phyloP scores from a whole-genome alignment of 2,329 filamentous ascomycete genomes.

The Cytospora leucostoma region DNA sequence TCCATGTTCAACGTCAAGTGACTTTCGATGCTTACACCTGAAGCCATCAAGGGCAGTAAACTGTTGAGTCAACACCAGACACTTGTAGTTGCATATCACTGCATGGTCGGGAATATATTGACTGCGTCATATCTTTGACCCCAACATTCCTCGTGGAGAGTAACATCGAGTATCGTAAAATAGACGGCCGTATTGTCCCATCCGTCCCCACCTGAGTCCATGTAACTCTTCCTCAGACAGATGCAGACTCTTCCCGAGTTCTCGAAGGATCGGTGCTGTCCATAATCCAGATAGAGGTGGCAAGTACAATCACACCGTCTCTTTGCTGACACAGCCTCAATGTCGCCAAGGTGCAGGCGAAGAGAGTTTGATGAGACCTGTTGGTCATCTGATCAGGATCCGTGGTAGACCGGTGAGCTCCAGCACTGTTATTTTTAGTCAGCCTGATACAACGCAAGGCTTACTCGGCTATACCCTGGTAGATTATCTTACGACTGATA shows the following conservation, averaged over 20 bases:
- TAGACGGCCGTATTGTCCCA: slow-evolving; percentile 1
- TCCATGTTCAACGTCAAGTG: not conserved
- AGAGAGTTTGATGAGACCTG: not conserved
- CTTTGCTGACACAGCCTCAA: not conserved
- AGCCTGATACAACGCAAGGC: slow-evolving; percentile 22
- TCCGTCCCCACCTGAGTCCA: slow-evolving; percentile 10
- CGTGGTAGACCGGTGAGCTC: slow-evolving; percentile 18
- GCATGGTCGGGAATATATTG: not conserved
- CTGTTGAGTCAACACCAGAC: not conserved
- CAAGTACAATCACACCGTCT: slow-evolving; percentile 11
- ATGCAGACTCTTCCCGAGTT: not conserved
- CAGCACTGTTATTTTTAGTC: slow-evolving; percentile 3
- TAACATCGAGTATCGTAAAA: not conserved
- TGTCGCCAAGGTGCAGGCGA: not conserved
- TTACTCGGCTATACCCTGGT: slow-evolving; percentile 9
- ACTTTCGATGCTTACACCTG: not conserved
- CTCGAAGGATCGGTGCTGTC: not conserved
- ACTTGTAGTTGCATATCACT: not conserved
- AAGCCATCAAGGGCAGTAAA: not conserved
- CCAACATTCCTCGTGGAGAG: not conserved
- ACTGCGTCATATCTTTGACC: not conserved
- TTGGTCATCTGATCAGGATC: slow-evolving; percentile 23
- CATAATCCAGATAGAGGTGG: slow-evolving; percentile 7
- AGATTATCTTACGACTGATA: not conserved
- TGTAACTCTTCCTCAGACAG: slow-evolving; percentile 13